These are phyloP conservation scores for Diaporthe sp. DNA, from an alignment of 2,329 filamentous ascomycete genomes.

Conservation along the genomic window DNA sequence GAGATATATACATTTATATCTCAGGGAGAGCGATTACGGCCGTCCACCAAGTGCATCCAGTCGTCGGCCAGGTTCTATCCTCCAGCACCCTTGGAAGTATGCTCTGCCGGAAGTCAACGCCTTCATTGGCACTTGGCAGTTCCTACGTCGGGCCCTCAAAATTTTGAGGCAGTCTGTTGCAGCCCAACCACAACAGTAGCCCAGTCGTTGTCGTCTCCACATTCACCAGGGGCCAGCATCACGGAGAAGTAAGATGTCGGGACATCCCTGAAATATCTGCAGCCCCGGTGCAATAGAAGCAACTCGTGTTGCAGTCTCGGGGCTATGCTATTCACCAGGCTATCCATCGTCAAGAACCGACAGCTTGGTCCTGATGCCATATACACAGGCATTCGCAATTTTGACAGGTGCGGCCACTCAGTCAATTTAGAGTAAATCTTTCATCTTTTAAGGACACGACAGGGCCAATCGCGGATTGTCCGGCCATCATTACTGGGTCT, in stretches of 20 bases:
- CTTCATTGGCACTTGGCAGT: background rate
- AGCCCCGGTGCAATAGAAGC: background rate
- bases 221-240: background rate
- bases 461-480: conserved; percentile 1
- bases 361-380: background rate
- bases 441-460: background rate
- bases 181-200: background rate
- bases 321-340: background rate
- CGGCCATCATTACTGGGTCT: background rate
- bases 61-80: no score
- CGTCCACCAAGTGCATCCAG: background rate
- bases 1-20: rapidly evolving
- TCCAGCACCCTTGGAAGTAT: background rate
- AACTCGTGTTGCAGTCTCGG: background rate
- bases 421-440: background rate
- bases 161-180: background rate
- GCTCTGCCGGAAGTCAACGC: background rate
- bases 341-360: background rate
- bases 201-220: background rate
- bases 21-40: background rate
- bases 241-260: background rate
- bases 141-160: background rate
- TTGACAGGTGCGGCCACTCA: background rate
- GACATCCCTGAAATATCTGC: background rate
- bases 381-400: background rate